A percentile compares a stretch with the other conserved stretches of the same genome.
phyloP scores from a whole-genome alignment of 345 rosid genomes.

The Viola odorata region DNA sequence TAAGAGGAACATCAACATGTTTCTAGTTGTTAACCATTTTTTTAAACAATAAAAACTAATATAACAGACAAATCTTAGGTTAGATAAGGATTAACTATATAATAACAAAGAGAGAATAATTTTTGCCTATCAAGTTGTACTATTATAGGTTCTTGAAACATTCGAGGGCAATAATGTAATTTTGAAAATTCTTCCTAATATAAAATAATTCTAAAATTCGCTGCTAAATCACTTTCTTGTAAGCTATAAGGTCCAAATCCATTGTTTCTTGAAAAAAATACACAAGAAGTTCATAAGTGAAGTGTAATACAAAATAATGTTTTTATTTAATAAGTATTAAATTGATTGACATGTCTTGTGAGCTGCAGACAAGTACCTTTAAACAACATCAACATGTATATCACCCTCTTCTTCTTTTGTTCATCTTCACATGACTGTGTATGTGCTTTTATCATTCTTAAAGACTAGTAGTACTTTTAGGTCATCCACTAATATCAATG shows the following conservation, averaged over 20 bases:
- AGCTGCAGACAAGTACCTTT: background rate
- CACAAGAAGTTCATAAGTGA: background rate
- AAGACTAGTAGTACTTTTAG: background rate
- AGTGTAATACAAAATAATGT: background rate
- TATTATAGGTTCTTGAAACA: no score
- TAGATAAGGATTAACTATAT: no score
- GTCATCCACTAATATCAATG: no score
- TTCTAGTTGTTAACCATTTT: no score
- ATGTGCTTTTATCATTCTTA: background rate
- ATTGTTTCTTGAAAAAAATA: background rate
- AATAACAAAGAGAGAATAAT: no score
- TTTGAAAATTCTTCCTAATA: background rate
- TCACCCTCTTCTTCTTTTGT: no score
- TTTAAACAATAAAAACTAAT: no score
- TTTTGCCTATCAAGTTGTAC: no score
- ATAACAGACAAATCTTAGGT: no score
- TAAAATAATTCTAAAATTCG: background rate
- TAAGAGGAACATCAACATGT: no score
- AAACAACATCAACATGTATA: background rate
- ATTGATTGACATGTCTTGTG: background rate
- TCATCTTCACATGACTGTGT: constrained; percentile 1
- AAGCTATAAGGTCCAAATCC: constrained; percentile 5
- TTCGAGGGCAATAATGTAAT: background rate
- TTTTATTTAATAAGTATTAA: background rate
- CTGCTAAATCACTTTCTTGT: constrained; percentile 13